These are phyloP conservation scores for Abrus pulchellus DNA, from an alignment of 306 rosid species.

Conservation along the genomic window DNA sequence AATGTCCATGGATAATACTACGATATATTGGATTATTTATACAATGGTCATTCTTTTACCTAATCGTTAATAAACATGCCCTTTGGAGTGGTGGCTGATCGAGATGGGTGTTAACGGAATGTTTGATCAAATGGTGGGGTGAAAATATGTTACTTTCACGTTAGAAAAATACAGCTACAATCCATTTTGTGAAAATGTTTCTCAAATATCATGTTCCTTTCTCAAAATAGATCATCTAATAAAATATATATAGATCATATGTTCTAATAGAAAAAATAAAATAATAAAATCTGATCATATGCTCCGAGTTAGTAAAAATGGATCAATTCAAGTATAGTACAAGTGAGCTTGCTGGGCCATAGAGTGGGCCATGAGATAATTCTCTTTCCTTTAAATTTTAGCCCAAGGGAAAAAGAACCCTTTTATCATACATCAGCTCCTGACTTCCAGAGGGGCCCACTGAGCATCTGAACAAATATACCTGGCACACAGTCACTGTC, in stretches of 20 bases:
- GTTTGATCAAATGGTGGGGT: neutral
- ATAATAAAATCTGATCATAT: no score
- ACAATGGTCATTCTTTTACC: neutral
- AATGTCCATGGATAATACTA: neutral
- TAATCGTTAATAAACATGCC: neutral
- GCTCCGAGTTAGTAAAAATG: neutral
- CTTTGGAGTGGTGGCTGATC: neutral
- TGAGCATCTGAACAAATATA: slow-evolving; percentile 62
- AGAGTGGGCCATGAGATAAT: slow-evolving; percentile 46
- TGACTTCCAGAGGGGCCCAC: slow-evolving; percentile 55
- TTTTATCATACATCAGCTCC: slow-evolving; percentile 67
- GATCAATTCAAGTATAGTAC: neutral
- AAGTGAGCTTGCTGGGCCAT: slow-evolving; percentile 28
- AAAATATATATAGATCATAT: no score
- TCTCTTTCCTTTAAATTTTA: slow-evolving; percentile 33
- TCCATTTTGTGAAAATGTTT: neutral
- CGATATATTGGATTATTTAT: neutral
- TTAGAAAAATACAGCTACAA: neutral
- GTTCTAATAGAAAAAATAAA: no score
- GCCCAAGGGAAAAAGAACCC: slow-evolving; percentile 62
- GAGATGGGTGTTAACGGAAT: neutral
- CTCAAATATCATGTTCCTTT: neutral
- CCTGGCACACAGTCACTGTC: slow-evolving; percentile 73
- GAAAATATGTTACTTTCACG: neutral
- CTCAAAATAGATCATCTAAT: neutral